Evolutionary conservation across 345 rosid genomes (phyloP), one percentile per base, ranked within the genome.

Genomic region (Arabis alpina): DNA sequence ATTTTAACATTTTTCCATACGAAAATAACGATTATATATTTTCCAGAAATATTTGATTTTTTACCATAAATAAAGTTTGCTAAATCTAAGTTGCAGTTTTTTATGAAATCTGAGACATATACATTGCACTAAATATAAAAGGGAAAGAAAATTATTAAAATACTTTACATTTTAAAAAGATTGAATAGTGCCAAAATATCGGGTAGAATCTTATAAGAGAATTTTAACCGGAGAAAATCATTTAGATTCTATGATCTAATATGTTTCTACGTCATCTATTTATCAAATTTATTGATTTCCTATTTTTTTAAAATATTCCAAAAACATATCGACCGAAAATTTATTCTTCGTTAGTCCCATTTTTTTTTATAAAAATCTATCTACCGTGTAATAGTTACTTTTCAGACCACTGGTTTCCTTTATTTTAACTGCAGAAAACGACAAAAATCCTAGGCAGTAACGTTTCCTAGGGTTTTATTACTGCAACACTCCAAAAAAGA

Each of bases 381-480:
- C 32, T 16, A 4, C 30, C 1, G 53, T 42, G 11, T 10, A 41
- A 51, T 27, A 41, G 2, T 54, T 54, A 32, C 30, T 59, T 59
- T 59, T 43, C 45, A 61, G 61, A 42, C 39, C 64, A 49, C 58
- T 30, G 51, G 36, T 63, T 36, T 36, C 30, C 2, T 54, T 14
- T 63, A 47, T 45, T 45, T 64, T 39, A 19, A 65, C 66, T 68
- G 42, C 64, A 68, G 15, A 68, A 60, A 74, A 53, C 73, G 73
- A 75, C 65, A 69, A 69, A 72, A 61, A 24, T 2, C 8, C 28
- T 27, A 68, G 2, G 42, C 70, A 75, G 70, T 68, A 62, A 75
- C 57, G 63, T 71, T 37, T 37, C 9, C 4, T 39, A 61, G 65
- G 79, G 74, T 62, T 75, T 75, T 75, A 61, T 47, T 54, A 61